These are phyloP conservation scores for Synchytrium microbalum DNA, from an alignment of 371 early-diverging fungal species.

Conservation along the genomic window DNA sequence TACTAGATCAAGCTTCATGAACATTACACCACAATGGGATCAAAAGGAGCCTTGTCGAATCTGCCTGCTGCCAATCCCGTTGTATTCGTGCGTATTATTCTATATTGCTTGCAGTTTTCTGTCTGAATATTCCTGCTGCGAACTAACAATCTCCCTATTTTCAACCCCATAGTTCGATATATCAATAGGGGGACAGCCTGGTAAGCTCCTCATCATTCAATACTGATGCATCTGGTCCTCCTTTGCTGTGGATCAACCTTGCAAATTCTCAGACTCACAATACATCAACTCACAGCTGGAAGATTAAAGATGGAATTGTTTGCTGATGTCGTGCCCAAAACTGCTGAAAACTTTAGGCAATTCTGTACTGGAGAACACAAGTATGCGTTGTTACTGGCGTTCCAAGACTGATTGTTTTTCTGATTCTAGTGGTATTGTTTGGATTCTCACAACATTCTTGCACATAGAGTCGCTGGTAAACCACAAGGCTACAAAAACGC, in stretches of 20 bases:
- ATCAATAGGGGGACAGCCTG: constrained; percentile 25
- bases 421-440: constrained; percentile 43
- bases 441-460: not conserved
- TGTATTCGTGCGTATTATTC: not conserved
- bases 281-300: constrained; percentile 45
- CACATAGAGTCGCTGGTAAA: constrained; percentile 54
- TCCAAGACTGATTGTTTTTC: not conserved
- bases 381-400: constrained; percentile 24
- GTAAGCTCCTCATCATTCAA: not conserved
- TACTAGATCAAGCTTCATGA: no score
- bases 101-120: no score
- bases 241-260: constrained; percentile 29
- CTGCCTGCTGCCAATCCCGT: not conserved
- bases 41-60: not conserved
- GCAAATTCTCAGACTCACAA: constrained; percentile 8
- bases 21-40: no score
- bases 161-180: constrained; percentile 25
- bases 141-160: not conserved
- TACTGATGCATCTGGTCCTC: not conserved
- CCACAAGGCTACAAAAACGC: constrained; percentile 86
- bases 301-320: constrained; percentile 95
- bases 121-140: not conserved
- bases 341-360: constrained; percentile 97
- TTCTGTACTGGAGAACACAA: constrained; percentile 89
- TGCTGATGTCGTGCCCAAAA: constrained; percentile 88